Evolutionary conservation across 352 stramenopile genomes (phyloP).

Genomic region (Peronospora belbahrii): DNA sequence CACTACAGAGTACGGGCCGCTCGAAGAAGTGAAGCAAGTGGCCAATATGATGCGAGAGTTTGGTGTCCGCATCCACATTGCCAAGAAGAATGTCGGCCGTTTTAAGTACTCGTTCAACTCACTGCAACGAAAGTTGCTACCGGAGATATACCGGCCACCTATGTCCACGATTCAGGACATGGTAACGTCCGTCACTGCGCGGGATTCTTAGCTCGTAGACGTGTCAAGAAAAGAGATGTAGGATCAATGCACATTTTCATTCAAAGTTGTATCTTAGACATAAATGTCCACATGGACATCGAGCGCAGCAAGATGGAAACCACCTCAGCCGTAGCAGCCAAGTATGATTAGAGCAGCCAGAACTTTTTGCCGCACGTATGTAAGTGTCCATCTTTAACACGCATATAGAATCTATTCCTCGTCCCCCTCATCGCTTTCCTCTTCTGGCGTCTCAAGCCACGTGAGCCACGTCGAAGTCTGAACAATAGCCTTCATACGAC

Average conservation of each 20-base stretch:
- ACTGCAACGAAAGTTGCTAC: conserved; percentile 93
- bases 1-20: conserved; percentile 36
- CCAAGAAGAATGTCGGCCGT: conserved; percentile 95
- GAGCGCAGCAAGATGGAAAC: conserved; percentile 8
- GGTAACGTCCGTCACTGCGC: conserved; percentile 84
- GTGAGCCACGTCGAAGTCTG: conserved; percentile 74
- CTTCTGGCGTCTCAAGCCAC: conserved; percentile 75
- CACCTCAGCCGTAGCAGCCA: conserved; percentile 1
- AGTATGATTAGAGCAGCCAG: conserved; percentile 11
- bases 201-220: conserved; percentile 54
- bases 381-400: conserved; percentile 18
- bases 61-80: conserved; percentile 92
- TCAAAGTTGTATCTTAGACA: conserved; percentile 28
- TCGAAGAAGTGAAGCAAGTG: conserved; percentile 70
- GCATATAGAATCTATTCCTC: conserved; percentile 60
- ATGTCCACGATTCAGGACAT: conserved; percentile 88
- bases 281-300: conserved; percentile 6
- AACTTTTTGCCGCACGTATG: neutral
- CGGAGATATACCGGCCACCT: conserved; percentile 86
- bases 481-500: conserved; percentile 79
- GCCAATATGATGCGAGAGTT: conserved; percentile 88
- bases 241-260: conserved; percentile 25
- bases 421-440: conserved; percentile 64
- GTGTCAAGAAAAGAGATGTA: neutral
- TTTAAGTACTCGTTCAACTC: conserved; percentile 97